Base-by-base conservation (phyloP, 1,284 basidiomycete species). In the Cerrena zonata region DNA sequence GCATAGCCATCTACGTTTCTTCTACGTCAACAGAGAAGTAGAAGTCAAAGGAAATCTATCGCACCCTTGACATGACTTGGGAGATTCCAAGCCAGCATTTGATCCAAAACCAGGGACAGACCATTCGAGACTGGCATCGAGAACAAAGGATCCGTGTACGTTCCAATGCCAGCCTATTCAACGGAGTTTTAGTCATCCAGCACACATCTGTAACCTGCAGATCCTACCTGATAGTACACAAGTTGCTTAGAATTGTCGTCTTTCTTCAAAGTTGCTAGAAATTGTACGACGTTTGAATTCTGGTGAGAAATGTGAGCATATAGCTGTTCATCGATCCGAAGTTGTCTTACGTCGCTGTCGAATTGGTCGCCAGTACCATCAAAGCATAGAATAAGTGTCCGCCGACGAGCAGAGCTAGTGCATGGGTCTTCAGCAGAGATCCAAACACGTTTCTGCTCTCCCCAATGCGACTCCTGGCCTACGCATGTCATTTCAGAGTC, bases 251-350 rank as follows among this genome's bases (percentile, higher is more conserved):
- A 54, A 12, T 61, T 63, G 54, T 79, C 72, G 26, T 73, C 70
- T 59, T 79, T 79, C 56, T 71, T 72, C 30, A 80, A 67, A 60
- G 75, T 64, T 4, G 70, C 66, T 60, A 76, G 74, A 37, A 60
- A 48, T 45, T 58, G 56, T 4, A 60, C 55, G 19, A 58, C 52
- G 34, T 60, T 60, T 2, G 58, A 60, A 36, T 55, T 60, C 56
- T 59, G 39, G 13, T 10, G 39, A 40, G 7, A 40, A 18, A 18
- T 10, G 15, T 5, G 18, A 5, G 39, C 7, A 40, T 10, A 22
- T 18, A n/a, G n/a, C n/a, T n/a, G n/a, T n/a, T n/a, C n/a, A n/a
- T n/a, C n/a, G n/a, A n/a, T n/a, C 5, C 12, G 36, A 30, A 42
- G 23, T 15, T 3, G 2, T 50, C 56, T 30, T 51, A 60, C 58